phyloP scores from a whole-genome alignment of 2,329 filamentous ascomycete species.

The Pyrenophora seminiperda region DNA sequence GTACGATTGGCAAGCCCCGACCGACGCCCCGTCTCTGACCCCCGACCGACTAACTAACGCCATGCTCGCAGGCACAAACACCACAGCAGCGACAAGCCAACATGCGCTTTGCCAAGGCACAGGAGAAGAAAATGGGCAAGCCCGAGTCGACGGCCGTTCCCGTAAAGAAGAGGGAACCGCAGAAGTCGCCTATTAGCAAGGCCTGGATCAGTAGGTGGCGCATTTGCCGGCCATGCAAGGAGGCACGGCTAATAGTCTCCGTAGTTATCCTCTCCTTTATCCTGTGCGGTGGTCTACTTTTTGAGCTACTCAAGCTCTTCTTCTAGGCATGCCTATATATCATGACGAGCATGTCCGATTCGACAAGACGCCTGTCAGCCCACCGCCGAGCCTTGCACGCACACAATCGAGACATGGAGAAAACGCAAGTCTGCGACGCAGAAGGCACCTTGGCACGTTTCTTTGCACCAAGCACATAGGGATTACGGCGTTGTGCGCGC shows the following conservation, averaged over 20 bases:
- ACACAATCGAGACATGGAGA: not conserved
- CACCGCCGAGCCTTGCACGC: too few species aligned
- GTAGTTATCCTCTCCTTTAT: slow-evolving; percentile 67
- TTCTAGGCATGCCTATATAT: slow-evolving; percentile 36
- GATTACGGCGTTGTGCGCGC: slow-evolving; percentile 7
- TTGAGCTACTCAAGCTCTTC: slow-evolving; percentile 60
- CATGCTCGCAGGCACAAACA: slow-evolving; percentile 70
- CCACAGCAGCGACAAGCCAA: slow-evolving; percentile 82
- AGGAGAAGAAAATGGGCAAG: slow-evolving; percentile 77
- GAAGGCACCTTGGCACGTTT: not conserved
- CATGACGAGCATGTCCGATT: too few species aligned
- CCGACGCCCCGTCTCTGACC: too few species aligned
- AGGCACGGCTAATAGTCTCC: not conserved
- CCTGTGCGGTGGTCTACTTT: slow-evolving; percentile 64
- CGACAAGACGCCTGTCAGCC: too few species aligned
- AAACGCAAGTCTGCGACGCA: not conserved
- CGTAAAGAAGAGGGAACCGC: slow-evolving; percentile 55
- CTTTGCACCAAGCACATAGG: slow-evolving; percentile 5
- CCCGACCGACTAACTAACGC: not conserved
- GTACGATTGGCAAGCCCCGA: not conserved
- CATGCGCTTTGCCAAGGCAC: slow-evolving; percentile 74
- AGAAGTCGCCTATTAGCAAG: slow-evolving; percentile 60
- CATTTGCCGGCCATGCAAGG: not conserved
- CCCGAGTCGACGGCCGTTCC: slow-evolving; percentile 44
- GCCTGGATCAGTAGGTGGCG: slow-evolving; percentile 64